phyloP scores from a whole-genome alignment of 2,329 filamentous ascomycete genomes.

The Penicillium sp. region DNA sequence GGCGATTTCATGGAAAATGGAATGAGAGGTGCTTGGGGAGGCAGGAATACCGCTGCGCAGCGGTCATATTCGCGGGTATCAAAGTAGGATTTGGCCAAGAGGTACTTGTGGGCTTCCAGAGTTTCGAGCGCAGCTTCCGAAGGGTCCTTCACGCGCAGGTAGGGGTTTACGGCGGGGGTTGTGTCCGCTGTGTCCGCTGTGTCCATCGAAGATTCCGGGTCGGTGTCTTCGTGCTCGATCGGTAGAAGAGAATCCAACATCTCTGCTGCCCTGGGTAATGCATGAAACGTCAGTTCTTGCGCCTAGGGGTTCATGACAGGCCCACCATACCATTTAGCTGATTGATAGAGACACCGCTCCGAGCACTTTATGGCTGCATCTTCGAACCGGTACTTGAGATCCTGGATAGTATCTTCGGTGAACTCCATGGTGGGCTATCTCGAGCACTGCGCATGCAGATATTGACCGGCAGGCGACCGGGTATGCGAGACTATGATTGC shows the following conservation, averaged over 20 bases:
- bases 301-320: background rate
- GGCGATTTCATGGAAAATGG: slow-evolving; percentile 49
- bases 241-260: slow-evolving; percentile 76
- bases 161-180: slow-evolving; percentile 52
- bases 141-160: slow-evolving; percentile 60
- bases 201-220: slow-evolving; percentile 59
- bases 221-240: slow-evolving; percentile 57
- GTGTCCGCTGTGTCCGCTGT: slow-evolving; percentile 54
- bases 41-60: slow-evolving; percentile 83
- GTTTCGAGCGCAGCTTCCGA: slow-evolving; percentile 74
- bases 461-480: background rate
- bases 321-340: slow-evolving; percentile 77
- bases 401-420: slow-evolving; percentile 43
- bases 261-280: slow-evolving; percentile 77
- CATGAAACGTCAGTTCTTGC: slow-evolving; percentile 12
- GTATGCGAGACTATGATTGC: background rate
- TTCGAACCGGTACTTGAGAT: slow-evolving; percentile 73
- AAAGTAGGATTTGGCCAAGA: slow-evolving; percentile 90
- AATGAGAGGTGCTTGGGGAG: slow-evolving; percentile 71
- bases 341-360: slow-evolving; percentile 91
- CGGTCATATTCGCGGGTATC: slow-evolving; percentile 94
- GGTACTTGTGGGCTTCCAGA: slow-evolving; percentile 75
- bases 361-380: slow-evolving; percentile 87
- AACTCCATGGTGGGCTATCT: slow-evolving; percentile 32
- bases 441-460: background rate